Conservation (phyloP, 108 stramenopile species). For the Cyclostephanos tholiformis region DNA sequence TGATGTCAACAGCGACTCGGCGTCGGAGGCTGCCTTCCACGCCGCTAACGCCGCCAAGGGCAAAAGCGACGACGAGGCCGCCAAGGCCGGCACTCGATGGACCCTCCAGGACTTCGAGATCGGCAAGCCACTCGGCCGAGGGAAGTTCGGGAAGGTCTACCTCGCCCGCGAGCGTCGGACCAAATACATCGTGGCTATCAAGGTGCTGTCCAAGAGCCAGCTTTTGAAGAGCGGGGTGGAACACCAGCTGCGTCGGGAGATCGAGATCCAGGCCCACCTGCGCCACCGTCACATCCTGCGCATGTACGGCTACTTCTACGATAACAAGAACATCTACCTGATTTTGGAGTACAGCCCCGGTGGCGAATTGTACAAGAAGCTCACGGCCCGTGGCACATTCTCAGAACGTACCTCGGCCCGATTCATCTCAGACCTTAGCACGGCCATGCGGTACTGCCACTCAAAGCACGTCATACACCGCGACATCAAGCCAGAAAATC, state of each 20-base stretch:
- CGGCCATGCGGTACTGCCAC: slow-evolving; percentile 96
- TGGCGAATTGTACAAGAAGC: slow-evolving; percentile 96
- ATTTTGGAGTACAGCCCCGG: slow-evolving; percentile 97
- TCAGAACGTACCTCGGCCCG: slow-evolving; percentile 77
- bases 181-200: slow-evolving; percentile 99
- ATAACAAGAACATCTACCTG: slow-evolving; percentile 95
- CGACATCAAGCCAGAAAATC: slow-evolving; percentile 99
- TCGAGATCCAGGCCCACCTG: slow-evolving; percentile 98
- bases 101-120: slow-evolving; percentile 96
- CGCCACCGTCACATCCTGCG: slow-evolving; percentile 95
- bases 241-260: slow-evolving; percentile 98
- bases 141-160: slow-evolving; percentile 98
- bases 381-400: slow-evolving; percentile 82
- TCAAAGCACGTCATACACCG: slow-evolving; percentile 97
- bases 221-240: slow-evolving; percentile 95
- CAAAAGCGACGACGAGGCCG: slow-evolving; percentile 35
- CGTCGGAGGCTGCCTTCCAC: slow-evolving; percentile 18
- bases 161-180: slow-evolving; percentile 91
- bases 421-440: slow-evolving; percentile 89
- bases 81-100: slow-evolving; percentile 74
- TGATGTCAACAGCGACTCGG: slow-evolving; percentile 19
- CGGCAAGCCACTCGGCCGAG: slow-evolving; percentile 96
- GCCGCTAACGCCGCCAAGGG: slow-evolving; percentile 16
- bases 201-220: slow-evolving; percentile 96
- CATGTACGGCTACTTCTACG: slow-evolving; percentile 98